Evolutionary conservation across 2,329 filamentous ascomycete genomes (phyloP).

Genomic region (Aspergillus fijiensis): DNA sequence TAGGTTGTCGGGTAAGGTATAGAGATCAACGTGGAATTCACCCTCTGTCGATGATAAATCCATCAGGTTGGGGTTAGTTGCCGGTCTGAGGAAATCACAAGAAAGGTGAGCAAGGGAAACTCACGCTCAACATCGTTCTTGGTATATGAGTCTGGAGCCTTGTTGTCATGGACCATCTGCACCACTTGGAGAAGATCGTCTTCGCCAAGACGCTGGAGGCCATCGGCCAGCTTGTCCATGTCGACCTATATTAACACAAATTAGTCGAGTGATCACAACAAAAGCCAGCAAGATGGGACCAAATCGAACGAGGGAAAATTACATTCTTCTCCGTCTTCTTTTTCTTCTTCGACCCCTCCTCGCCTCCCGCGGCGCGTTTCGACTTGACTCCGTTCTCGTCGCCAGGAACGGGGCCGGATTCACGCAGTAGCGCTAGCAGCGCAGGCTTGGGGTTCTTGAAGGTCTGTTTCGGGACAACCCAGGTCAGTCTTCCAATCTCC

Average conservation of each 20-base stretch:
- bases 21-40: conserved; percentile 97
- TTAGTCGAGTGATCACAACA: not conserved
- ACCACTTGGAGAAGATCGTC: conserved; percentile 93
- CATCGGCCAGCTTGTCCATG: conserved; percentile 95
- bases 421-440: conserved; percentile 74
- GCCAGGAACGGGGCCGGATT: conserved; percentile 81
- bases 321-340: conserved; percentile 64
- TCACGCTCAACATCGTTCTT: conserved; percentile 95
- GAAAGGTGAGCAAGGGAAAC: conserved; percentile 36
- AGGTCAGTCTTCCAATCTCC: not conserved
- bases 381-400: conserved; percentile 64
- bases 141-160: conserved; percentile 88
- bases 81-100: not conserved
- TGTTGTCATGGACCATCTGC: conserved; percentile 97
- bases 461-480: conserved; percentile 44
- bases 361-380: conserved; percentile 58
- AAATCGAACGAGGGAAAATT: conserved; percentile 18
- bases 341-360: conserved; percentile 72
- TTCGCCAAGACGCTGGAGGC: conserved; percentile 81
- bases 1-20: conserved; percentile 87
- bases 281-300: not conserved
- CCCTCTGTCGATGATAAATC: conserved; percentile 62
- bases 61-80: conserved; percentile 19
- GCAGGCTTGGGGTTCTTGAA: conserved; percentile 93
- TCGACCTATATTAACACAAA: conserved; percentile 56